Conservation (phyloP, 148 eudicot species). For the Cornus florida region DNA sequence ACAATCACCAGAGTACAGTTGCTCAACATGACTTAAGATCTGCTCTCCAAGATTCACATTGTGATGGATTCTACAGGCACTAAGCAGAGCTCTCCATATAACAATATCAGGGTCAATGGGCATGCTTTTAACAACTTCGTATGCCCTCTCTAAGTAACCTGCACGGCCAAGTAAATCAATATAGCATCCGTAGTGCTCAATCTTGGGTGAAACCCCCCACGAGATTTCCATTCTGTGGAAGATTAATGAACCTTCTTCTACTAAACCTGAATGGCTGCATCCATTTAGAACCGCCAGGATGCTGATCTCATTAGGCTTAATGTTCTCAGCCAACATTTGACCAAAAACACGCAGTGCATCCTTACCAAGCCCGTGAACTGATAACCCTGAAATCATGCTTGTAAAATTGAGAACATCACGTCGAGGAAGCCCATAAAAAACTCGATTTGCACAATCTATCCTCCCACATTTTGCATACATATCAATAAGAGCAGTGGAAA, state of each 20-base stretch:
- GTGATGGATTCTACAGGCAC: slow-evolving; percentile 51
- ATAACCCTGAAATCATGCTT: slow-evolving; percentile 53
- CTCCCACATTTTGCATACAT: slow-evolving; percentile 65
- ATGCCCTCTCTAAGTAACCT: slow-evolving; percentile 47
- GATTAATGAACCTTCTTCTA: slow-evolving; percentile 38
- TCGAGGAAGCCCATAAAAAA: slow-evolving; percentile 27
- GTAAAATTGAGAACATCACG: slow-evolving; percentile 48
- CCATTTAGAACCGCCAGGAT: slow-evolving; percentile 47
- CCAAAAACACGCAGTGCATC: slow-evolving; percentile 43
- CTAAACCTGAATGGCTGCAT: slow-evolving; percentile 56
- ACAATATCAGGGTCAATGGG: slow-evolving; percentile 52
- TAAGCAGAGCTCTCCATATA: slow-evolving; percentile 57
- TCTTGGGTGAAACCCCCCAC: slow-evolving; percentile 41
- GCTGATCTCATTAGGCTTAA: slow-evolving; percentile 48
- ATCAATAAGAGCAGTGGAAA: slow-evolving; percentile 55
- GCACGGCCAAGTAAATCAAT: slow-evolving; percentile 52
- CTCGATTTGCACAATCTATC: slow-evolving; percentile 36
- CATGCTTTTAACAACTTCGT: slow-evolving; percentile 41
- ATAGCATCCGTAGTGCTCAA: slow-evolving; percentile 55
- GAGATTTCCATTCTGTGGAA: slow-evolving; percentile 41
- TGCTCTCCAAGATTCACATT: slow-evolving; percentile 37
- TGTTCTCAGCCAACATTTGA: slow-evolving; percentile 39
- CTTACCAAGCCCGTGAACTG: slow-evolving; percentile 54
- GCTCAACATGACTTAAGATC: slow-evolving; percentile 35
- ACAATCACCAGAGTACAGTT: slow-evolving; percentile 23